These are phyloP conservation scores for Lactarius sp. DNA, from an alignment of 768 basidiomycete genomes.

Conservation along the genomic window DNA sequence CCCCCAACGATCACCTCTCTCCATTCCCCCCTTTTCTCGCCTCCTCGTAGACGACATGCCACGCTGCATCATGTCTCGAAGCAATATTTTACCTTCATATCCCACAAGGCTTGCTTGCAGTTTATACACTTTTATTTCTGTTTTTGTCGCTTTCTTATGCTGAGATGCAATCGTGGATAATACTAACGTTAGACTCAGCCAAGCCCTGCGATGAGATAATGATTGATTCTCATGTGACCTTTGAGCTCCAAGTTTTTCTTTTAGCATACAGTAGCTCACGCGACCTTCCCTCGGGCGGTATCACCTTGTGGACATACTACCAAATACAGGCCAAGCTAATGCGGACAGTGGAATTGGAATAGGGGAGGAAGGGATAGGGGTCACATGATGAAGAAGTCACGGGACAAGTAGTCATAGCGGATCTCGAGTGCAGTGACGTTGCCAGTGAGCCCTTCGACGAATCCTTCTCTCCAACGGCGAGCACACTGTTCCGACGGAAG, in stretches of 20 bases:
- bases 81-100: conserved; percentile 8
- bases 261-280: too few relatives aligned
- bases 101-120: conserved; percentile 15
- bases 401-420: too few relatives aligned
- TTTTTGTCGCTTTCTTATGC: neutral
- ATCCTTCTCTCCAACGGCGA: too few relatives aligned
- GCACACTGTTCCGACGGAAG: neutral
- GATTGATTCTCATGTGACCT: neutral
- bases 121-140: neutral
- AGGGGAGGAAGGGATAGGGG: too few relatives aligned
- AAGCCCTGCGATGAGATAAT: too few relatives aligned
- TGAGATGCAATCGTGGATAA: neutral
- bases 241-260: neutral
- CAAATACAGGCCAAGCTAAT: conserved; percentile 5
- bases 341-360: too few relatives aligned
- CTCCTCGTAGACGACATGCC: neutral
- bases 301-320: conserved; percentile 10
- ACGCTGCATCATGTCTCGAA: conserved; percentile 5
- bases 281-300: neutral
- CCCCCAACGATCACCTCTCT: neutral
- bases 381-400: too few relatives aligned
- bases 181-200: too few relatives aligned
- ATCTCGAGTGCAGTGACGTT: too few relatives aligned
- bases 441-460: neutral
- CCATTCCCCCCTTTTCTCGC: too few relatives aligned